Evolutionary conservation across 257 asterid genomes (phyloP), one percentile per base, ranked within the genome.

Genomic region (Leptodermis oblonga): DNA sequence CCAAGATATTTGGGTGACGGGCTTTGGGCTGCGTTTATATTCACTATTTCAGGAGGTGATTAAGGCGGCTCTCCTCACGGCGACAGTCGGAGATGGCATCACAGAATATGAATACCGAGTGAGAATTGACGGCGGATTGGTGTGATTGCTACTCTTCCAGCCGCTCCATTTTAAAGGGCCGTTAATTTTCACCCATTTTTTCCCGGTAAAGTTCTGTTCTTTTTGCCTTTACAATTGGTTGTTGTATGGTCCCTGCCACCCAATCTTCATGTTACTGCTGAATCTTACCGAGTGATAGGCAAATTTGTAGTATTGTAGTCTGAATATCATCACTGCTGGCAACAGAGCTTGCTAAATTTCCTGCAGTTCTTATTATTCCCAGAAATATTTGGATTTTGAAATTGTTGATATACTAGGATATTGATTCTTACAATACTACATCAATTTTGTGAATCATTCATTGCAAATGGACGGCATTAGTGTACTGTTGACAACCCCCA

Each of bases 401-500:
- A 28, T 28, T 9, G 20, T 30, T 7, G 18, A 25, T n/a, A 39
- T 28, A 62, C 3, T 65, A 17, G 8, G 30, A 64, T 45, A 7
- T 13, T 6, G 20, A 30, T 46, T 66, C 45, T 30, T 8, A 22
- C 30, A 8, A 26, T n/a, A 60, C 26, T 0, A 58, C 59, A 4
- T 5, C 7, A 60, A 4, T 60, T 28, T 41, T 12, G 36, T 41
- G 56, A 20, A 45, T 4, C 23, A 28, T 0, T 5, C 20, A 23
- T 17, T 30, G 65, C 42, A 3, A 26, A 66, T 85, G 87, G 82
- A 69, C 3, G 54, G 36, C 69, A 69, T 81, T 51, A 84, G 93
- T 31, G 86, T 87, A 55, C 77, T 87, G 30, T 74, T 70, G 39
- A 77, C 80, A 69, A 80, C 90, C 11, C 86, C 89, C 55, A 71